phyloP scores from a whole-genome alignment of 2,329 filamentous ascomycete genomes.

The Fusarium sublunatum region DNA sequence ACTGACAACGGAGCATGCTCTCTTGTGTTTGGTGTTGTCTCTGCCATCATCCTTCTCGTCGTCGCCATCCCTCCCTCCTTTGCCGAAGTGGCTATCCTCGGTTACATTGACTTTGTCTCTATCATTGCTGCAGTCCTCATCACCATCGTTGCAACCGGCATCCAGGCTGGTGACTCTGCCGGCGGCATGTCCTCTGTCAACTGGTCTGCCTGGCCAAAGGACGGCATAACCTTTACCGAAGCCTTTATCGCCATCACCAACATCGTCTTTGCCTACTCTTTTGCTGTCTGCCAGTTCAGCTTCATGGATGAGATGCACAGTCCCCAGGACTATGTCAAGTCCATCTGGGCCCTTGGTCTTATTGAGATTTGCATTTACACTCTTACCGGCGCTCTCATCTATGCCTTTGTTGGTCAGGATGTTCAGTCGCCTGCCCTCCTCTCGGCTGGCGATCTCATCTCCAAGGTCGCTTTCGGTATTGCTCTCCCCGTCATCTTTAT shows the following conservation, averaged over 20 bases:
- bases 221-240: slow-evolving; percentile 60
- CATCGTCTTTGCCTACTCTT: slow-evolving; percentile 77
- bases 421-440: slow-evolving; percentile 76
- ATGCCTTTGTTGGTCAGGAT: slow-evolving; percentile 72
- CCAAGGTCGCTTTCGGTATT: slow-evolving; percentile 76
- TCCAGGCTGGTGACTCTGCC: slow-evolving; percentile 51
- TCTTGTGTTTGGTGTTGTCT: slow-evolving; percentile 59
- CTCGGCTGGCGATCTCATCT: slow-evolving; percentile 67
- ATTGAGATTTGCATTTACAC: slow-evolving; percentile 75
- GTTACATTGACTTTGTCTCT: slow-evolving; percentile 68
- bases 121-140: slow-evolving; percentile 72
- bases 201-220: slow-evolving; percentile 61
- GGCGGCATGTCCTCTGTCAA: slow-evolving; percentile 50
- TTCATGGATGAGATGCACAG: slow-evolving; percentile 67
- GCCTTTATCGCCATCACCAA: slow-evolving; percentile 72
- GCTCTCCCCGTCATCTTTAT: slow-evolving; percentile 80
- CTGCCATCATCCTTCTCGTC: slow-evolving; percentile 58
- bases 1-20: slow-evolving; percentile 65
- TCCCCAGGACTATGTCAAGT: slow-evolving; percentile 60
- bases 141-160: slow-evolving; percentile 73
- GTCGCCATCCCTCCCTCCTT: slow-evolving; percentile 62
- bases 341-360: slow-evolving; percentile 70
- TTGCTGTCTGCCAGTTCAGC: slow-evolving; percentile 63
- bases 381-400: slow-evolving; percentile 73
- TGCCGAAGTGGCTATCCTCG: slow-evolving; percentile 61